Conservation (phyloP, 2,329 filamentous ascomycete species). For the Calonectria crousiana region DNA sequence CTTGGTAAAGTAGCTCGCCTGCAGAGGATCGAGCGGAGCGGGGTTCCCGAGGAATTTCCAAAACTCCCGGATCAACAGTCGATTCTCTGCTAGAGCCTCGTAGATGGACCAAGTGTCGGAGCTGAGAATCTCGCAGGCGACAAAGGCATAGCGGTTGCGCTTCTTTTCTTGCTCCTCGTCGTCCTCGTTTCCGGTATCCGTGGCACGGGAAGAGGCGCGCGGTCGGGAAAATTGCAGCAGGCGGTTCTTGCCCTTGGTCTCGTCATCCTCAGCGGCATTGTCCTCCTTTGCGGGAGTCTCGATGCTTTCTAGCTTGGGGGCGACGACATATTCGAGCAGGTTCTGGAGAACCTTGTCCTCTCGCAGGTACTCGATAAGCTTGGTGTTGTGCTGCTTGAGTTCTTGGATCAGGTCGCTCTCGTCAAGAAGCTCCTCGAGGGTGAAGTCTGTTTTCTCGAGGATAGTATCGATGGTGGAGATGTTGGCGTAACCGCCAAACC, state of each 20-base stretch:
- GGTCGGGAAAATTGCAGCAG: conserved; percentile 63
- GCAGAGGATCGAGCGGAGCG: conserved; percentile 89
- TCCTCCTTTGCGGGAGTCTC: conserved; percentile 60
- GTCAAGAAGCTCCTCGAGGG: conserved; percentile 94
- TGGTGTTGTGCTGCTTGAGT: conserved; percentile 97
- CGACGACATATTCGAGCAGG: conserved; percentile 91
- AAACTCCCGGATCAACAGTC: conserved; percentile 82
- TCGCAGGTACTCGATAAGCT: conserved; percentile 95
- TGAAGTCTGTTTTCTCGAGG: conserved; percentile 96
- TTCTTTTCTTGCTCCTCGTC: conserved; percentile 89
- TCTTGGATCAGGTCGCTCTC: conserved; percentile 97
- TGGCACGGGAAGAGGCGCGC: conserved; percentile 65
- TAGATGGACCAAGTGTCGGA: conserved; percentile 98
- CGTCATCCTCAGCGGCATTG: conserved; percentile 64
- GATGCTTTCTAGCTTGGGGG: conserved; percentile 74
- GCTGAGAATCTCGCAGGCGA: conserved; percentile 92
- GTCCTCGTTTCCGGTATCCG: conserved; percentile 60
- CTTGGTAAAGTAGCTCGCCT: conserved; percentile 98
- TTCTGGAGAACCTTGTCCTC: conserved; percentile 87
- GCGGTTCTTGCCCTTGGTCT: conserved; percentile 60
- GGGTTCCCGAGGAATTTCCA: conserved; percentile 90
- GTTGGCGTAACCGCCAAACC: conserved; percentile 98
- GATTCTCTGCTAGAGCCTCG: conserved; percentile 90
- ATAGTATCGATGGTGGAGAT: conserved; percentile 96
- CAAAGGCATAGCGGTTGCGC: conserved; percentile 92